Percentiles rank a stretch among this genome's conserved stretches.
Evolutionary conservation across 1,284 basidiomycete species (phyloP).

Genomic region (Thecaphora frezii): DNA sequence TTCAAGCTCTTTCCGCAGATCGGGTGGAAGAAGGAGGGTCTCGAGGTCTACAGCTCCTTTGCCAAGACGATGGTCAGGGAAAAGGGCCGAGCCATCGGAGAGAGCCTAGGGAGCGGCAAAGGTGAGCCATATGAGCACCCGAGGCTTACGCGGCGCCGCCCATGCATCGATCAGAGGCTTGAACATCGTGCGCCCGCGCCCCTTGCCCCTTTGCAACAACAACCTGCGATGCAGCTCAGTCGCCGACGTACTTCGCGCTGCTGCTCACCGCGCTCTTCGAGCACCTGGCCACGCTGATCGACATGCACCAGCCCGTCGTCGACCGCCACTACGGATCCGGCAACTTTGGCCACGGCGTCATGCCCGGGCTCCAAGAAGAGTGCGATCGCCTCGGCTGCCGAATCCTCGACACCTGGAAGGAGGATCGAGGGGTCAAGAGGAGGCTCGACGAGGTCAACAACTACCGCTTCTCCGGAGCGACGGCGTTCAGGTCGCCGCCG

Average conservation of each 20-base stretch:
- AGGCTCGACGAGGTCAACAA: conserved; percentile 23
- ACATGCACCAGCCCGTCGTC: conserved; percentile 94
- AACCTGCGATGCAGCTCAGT: conserved; percentile 23
- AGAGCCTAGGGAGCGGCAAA: conserved; percentile 25
- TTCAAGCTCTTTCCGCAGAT: conserved; percentile 96
- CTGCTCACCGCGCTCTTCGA: conserved; percentile 80
- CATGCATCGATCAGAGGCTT: not conserved
- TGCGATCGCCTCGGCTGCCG: conserved; percentile 79
- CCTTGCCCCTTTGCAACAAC: no score
- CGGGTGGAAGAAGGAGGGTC: conserved; percentile 76
- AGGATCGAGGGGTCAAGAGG: conserved; percentile 59
- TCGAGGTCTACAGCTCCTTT: conserved; percentile 90
- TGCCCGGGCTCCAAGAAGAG: conserved; percentile 76
- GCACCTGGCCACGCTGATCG: conserved; percentile 89
- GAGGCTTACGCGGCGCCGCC: no score
- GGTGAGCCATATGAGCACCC: no score
- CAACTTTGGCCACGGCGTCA: conserved; percentile 62
- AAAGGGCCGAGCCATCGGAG: conserved; percentile 30
- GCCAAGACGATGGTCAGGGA: conserved; percentile 78
- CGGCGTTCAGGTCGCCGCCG: conserved; percentile 48
- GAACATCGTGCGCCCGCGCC: no score
- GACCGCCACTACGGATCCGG: conserved; percentile 84
- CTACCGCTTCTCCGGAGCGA: conserved; percentile 26
- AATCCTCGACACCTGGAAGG: conserved; percentile 83
- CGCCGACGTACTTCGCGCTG: conserved; percentile 35